Percentiles rank a stretch among this genome's conserved stretches.
Evolutionary conservation across 225 moss, liverwort and hornwort species (phyloP).

Genomic region (Polytrichum commune): DNA sequence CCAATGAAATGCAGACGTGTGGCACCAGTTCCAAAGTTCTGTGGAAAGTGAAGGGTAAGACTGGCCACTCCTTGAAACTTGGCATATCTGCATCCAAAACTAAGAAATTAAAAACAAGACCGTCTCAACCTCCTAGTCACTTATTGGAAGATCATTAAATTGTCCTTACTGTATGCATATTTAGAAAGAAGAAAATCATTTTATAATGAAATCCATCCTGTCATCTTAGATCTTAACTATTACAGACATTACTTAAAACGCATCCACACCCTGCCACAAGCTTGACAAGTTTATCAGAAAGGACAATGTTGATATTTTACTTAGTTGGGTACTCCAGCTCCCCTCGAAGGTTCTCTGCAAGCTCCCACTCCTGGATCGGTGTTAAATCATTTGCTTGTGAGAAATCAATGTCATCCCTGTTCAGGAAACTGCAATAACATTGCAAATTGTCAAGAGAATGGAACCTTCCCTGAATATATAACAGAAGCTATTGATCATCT

Average conservation of each 20-base stretch:
- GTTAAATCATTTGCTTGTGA: constrained; percentile 70
- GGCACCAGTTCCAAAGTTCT: constrained; percentile 55
- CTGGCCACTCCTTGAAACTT: constrained; percentile 95
- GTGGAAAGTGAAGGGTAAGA: constrained; percentile 83
- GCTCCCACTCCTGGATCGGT: constrained; percentile 94
- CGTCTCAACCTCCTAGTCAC: too few relatives aligned
- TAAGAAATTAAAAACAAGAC: background rate
- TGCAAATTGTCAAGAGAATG: background rate
- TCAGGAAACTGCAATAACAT: constrained; percentile 55
- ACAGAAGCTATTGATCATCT: background rate
- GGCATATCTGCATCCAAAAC: constrained; percentile 44
- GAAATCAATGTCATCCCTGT: constrained; percentile 86
- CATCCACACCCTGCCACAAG: background rate
- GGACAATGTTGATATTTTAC: constrained; percentile 19
- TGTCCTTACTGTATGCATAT: too few relatives aligned
- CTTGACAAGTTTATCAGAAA: background rate
- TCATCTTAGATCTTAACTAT: too few relatives aligned
- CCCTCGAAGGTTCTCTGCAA: constrained; percentile 70
- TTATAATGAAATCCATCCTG: too few relatives aligned
- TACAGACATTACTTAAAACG: too few relatives aligned
- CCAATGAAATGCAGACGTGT: constrained; percentile 81
- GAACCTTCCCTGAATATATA: background rate
- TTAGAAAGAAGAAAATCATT: too few relatives aligned
- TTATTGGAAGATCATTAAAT: too few relatives aligned
- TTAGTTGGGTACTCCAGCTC: constrained; percentile 89